A percentile compares a stretch with the other conserved stretches of the same genome.
Conservation (phyloP, 345 rosid species). For the Noccaea caerulescens region DNA sequence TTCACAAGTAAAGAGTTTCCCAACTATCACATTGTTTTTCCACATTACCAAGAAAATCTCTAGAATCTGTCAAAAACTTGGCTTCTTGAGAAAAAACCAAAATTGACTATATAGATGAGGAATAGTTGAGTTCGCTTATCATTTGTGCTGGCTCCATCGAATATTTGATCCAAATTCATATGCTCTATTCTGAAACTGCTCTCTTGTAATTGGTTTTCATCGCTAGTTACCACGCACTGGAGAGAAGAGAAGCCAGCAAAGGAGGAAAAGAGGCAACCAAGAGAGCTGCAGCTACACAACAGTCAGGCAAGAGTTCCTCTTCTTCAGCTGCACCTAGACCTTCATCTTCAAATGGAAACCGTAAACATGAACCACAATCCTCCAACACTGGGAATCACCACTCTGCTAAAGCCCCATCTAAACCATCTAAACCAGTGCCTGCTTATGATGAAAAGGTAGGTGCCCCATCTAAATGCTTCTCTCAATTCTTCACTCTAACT, state of each 20-base stretch:
- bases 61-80: neutral
- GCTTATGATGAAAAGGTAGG: constrained; percentile 85
- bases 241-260: constrained; percentile 86
- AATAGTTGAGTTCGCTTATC: neutral
- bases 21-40: neutral
- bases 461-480: neutral
- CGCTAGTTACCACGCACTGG: constrained; percentile 80
- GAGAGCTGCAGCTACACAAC: constrained; percentile 64
- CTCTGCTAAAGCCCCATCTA: constrained; percentile 57
- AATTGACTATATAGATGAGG: neutral
- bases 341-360: constrained; percentile 60
- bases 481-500: constrained; percentile 19
- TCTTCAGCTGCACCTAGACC: constrained; percentile 60
- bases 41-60: too few species aligned
- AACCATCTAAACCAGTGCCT: constrained; percentile 54
- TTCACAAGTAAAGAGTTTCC: constrained; percentile 47
- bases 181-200: constrained; percentile 3
- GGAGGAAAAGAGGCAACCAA: constrained; percentile 90
- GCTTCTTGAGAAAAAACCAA: neutral
- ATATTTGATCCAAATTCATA: neutral
- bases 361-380: constrained; percentile 60
- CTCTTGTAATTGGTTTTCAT: neutral
- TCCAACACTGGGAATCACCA: constrained; percentile 51
- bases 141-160: neutral
- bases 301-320: constrained; percentile 63